Evolutionary conservation across 164 flowering plant genomes (phyloP).

Genomic region (Magnolia sinica): DNA sequence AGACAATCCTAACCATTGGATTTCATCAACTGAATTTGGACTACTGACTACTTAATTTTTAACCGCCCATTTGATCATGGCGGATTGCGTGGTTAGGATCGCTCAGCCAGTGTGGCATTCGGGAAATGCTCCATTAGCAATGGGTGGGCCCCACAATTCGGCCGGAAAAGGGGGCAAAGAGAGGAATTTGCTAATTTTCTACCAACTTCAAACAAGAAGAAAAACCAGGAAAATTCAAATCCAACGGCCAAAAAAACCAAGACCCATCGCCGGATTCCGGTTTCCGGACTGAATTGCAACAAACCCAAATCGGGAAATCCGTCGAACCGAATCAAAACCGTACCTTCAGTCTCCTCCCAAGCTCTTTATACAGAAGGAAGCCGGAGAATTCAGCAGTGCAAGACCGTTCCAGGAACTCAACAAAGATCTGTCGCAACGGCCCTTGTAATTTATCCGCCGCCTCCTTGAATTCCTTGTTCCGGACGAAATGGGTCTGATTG

Average conservation of each 20-base stretch:
- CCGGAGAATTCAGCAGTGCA: conserved; percentile 99
- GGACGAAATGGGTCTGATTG: conserved; percentile 94
- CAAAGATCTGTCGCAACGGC: conserved; percentile 82
- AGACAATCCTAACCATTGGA: too few relatives aligned
- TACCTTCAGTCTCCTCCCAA: conserved; percentile 97
- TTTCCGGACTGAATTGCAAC: neutral
- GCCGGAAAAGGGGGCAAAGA: neutral
- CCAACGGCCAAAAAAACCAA: neutral
- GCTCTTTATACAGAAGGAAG: conserved; percentile 93
- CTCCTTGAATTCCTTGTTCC: conserved; percentile 96
- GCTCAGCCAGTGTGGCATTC: too few relatives aligned
- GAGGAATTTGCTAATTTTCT: neutral
- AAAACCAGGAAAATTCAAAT: neutral
- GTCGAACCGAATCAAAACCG: neutral
- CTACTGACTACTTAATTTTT: too few relatives aligned
- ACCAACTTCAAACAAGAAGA: neutral
- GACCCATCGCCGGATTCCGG: neutral
- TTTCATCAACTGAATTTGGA: too few relatives aligned
- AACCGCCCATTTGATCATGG: too few relatives aligned
- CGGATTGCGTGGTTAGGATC: too few relatives aligned
- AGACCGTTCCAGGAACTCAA: conserved; percentile 96
- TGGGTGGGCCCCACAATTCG: neutral
- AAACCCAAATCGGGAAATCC: neutral
- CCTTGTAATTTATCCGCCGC: conserved; percentile 91
- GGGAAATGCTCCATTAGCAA: too few relatives aligned